phyloP scores from a whole-genome alignment of 805 yeast genomes.

The Cyberlindnera amylophila region DNA sequence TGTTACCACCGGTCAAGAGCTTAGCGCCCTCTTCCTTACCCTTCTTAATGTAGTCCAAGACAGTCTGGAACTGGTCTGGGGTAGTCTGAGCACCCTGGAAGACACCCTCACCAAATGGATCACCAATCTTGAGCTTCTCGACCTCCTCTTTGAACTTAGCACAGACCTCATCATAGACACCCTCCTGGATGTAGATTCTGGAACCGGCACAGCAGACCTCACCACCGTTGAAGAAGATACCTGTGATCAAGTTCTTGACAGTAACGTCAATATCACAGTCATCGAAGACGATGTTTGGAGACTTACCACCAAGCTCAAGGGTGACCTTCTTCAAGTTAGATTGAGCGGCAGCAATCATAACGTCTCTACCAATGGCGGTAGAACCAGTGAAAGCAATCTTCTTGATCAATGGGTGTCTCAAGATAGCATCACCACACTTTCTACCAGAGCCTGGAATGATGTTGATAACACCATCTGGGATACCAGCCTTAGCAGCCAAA shows the following conservation, averaged over 20 bases:
- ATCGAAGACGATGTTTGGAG: slow-evolving; percentile 60
- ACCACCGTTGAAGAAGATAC: slow-evolving; percentile 67
- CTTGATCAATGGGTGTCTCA: slow-evolving; percentile 53
- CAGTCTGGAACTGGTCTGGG: slow-evolving; percentile 53
- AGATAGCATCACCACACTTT: slow-evolving; percentile 55
- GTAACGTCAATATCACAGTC: slow-evolving; percentile 53
- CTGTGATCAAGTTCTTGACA: slow-evolving; percentile 44
- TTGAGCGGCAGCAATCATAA: slow-evolving; percentile 58
- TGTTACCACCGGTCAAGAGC: slow-evolving; percentile 56
- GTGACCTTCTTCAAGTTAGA: slow-evolving; percentile 63
- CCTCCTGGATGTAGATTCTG: slow-evolving; percentile 60
- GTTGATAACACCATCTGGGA: slow-evolving; percentile 63
- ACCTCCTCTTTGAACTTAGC: slow-evolving; percentile 46
- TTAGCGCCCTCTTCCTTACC: slow-evolving; percentile 59
- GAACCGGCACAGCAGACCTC: slow-evolving; percentile 72
- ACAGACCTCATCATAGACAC: slow-evolving; percentile 50
- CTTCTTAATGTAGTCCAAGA: slow-evolving; percentile 51
- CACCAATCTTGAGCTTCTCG: slow-evolving; percentile 54
- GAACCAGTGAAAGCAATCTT: slow-evolving; percentile 71
- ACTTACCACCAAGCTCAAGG: slow-evolving; percentile 67
- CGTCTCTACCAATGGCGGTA: slow-evolving; percentile 56
- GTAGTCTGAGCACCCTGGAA: slow-evolving; percentile 69
- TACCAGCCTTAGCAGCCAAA: slow-evolving; percentile 53
- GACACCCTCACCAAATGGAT: slow-evolving; percentile 54
- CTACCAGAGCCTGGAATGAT: slow-evolving; percentile 61